These are phyloP conservation scores for Pseudogymnoascus pannorum DNA, from an alignment of 2,329 filamentous ascomycete genomes.

Conservation along the genomic window DNA sequence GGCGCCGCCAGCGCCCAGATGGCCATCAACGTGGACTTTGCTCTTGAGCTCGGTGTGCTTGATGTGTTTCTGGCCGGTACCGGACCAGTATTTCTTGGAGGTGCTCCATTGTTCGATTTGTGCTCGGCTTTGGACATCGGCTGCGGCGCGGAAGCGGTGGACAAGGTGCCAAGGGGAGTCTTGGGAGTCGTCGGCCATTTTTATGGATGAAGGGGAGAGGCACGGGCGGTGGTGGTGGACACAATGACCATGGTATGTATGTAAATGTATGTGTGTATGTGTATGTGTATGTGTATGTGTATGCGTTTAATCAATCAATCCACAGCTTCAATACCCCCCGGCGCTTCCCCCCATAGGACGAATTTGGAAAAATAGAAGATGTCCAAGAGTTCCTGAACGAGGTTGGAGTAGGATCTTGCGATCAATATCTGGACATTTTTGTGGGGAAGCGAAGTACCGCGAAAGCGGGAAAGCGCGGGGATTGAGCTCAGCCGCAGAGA, in stretches of 20 bases:
- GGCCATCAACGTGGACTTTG: slow-evolving; percentile 18
- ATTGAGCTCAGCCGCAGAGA: not conserved
- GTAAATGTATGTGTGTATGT: not conserved
- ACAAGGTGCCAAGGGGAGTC: not conserved
- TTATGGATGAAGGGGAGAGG: not conserved
- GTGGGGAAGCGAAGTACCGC: not conserved
- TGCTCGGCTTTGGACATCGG: slow-evolving; percentile 17
- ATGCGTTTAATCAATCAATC: not conserved
- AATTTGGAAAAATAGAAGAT: not conserved
- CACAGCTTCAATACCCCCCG: not conserved
- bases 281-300: not conserved
- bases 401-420: not conserved
- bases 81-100: slow-evolving; percentile 21
- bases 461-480: not conserved
- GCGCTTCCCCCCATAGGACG: not conserved
- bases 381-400: not conserved
- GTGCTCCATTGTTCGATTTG: slow-evolving; percentile 22
- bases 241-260: not conserved
- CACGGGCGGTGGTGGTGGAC: not conserved
- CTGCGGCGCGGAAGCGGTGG: slow-evolving; percentile 19
- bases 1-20: slow-evolving; percentile 38
- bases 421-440: not conserved
- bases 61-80: slow-evolving; percentile 19
- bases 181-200: not conserved
- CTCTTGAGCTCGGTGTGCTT: slow-evolving; percentile 15